Base-by-base conservation (phyloP, 257 asterid species). In the Penstemon davidsonii region DNA sequence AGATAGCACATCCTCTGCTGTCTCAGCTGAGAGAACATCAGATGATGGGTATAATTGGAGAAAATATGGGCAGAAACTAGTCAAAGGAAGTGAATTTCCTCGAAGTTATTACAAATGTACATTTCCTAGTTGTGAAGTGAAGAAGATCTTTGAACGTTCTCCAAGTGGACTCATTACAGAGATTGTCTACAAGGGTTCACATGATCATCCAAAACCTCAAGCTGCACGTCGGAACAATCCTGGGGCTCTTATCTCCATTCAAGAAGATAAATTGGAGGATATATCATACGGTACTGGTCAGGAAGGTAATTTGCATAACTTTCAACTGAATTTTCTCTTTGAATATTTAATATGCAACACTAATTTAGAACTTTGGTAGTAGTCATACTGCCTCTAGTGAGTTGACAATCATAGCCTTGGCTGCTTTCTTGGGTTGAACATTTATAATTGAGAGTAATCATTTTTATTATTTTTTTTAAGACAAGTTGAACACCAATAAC, bases 21-120 rank as follows among this genome's bases (percentile, higher is more conserved):
- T 80, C 68, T 57, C 88, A 46, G 80, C 81, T 76, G 98, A 93
- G 12, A 88, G 84, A 84, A 85, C 97, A 73, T 83, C 93, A 7
- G 96, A 92, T 33, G 98, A 92, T 82, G 95, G 96, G 69, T 92
- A 82, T 86, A 92, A 89, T 84, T 92, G 97, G 98, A 84, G 97
- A 68, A 92, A 92, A 85, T 92, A 92, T 79, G 98, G 98, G 60
- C 98, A 92, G 86, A 92, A 92, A 78, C 91, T 90, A 75, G 98
- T 92, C n/a, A 92, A 90, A 85, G 98, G 98, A 79, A 88, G 97
- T 75, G 98, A 92, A 72, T 90, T 90, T 77, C 98, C 98, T 3
- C 80, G 98, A 75, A 92, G 96, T 83, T 92, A 92, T 82, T 92
- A 92, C 83, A 92, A 92, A 79, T 92, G 97, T 73, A 92, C 98